phyloP scores from a whole-genome alignment of 305 asterid genomes.

The Fraxinus platypoda region DNA sequence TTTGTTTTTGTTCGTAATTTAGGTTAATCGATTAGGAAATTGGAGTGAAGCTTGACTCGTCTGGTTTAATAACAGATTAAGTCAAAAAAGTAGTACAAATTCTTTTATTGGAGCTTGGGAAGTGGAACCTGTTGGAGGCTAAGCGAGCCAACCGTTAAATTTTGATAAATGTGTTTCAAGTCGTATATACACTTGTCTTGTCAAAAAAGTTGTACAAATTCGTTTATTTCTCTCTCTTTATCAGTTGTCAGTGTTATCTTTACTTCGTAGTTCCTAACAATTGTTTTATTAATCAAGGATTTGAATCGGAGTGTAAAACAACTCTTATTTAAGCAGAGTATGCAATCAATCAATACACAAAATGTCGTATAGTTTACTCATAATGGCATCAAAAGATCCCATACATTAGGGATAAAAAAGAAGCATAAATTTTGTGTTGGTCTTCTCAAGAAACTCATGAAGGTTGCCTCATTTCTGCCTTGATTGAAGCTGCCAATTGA shows the following conservation, averaged over 20 bases:
- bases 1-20: background rate
- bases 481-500: constrained; percentile 49
- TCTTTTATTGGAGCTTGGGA: background rate
- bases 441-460: background rate
- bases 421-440: background rate
- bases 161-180: too few relatives aligned
- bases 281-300: background rate
- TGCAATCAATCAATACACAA: background rate
- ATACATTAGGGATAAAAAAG: background rate
- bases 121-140: background rate
- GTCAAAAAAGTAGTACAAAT: too few relatives aligned
- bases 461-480: constrained; percentile 48
- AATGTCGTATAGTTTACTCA: background rate
- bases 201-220: background rate
- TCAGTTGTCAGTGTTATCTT: background rate
- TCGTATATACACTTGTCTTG: too few relatives aligned
- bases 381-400: background rate
- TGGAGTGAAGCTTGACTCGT: background rate
- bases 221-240: background rate
- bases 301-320: background rate
- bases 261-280: too few relatives aligned
- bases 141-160: background rate
- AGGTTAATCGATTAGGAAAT: background rate
- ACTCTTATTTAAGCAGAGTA: background rate
- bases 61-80: background rate